A percentile compares a stretch with the other conserved stretches of the same genome.
phyloP scores from a whole-genome alignment of 2,329 filamentous ascomycete genomes.

The Sarocladiaceae sp. region DNA sequence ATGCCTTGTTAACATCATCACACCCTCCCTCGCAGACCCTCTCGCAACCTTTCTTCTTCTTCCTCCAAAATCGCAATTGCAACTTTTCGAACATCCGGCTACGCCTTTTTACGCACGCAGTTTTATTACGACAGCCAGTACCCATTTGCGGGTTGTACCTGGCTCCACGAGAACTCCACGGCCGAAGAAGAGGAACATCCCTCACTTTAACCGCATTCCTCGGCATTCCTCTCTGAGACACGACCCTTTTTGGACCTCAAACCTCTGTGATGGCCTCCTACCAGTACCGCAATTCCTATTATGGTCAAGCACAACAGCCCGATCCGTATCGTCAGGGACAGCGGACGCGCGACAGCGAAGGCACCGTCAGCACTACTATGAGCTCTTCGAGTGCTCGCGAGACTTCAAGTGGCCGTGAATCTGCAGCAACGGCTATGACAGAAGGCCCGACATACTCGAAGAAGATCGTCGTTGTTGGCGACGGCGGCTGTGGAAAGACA shows the following conservation, averaged over 20 bases:
- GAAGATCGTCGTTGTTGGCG: slow-evolving; percentile 98
- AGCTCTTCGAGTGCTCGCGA: slow-evolving; percentile 72
- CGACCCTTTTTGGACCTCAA: slow-evolving; percentile 6
- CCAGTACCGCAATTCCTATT: slow-evolving; percentile 52
- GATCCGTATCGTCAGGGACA: slow-evolving; percentile 40
- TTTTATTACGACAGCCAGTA: too few species aligned
- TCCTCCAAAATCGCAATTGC: neutral
- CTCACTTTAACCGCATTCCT: slow-evolving; percentile 10
- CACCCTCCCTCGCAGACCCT: neutral
- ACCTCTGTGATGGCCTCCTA: slow-evolving; percentile 43
- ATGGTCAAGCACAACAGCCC: slow-evolving; percentile 27
- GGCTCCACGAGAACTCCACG: neutral
- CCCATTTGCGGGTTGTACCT: too few species aligned
- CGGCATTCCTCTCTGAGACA: slow-evolving; percentile 9
- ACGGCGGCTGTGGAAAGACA: slow-evolving; percentile 97
- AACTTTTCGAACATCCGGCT: too few species aligned
- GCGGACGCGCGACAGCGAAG: slow-evolving; percentile 73
- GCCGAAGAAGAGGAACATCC: neutral
- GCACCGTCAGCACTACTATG: slow-evolving; percentile 81
- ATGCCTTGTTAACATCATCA: neutral
- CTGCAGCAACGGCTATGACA: slow-evolving; percentile 78
- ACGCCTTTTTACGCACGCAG: too few species aligned
- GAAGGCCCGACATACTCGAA: slow-evolving; percentile 93
- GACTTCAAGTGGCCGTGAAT: slow-evolving; percentile 68
- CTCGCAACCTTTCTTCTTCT: neutral